These are phyloP conservation scores for Nannizziopsis barbatae DNA, from an alignment of 2,329 filamentous ascomycete species.

Conservation along the genomic window DNA sequence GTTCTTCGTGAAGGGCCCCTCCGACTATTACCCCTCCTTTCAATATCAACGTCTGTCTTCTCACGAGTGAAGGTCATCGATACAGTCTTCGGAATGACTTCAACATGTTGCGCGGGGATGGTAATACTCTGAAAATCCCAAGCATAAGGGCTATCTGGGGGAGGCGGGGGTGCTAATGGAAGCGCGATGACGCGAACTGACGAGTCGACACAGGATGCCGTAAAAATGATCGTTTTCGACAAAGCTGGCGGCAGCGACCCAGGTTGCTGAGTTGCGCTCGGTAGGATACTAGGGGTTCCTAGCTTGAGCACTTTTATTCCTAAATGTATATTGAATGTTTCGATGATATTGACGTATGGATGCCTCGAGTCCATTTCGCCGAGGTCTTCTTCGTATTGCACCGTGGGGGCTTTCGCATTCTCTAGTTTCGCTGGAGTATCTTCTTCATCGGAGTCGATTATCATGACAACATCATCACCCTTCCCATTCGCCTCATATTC, in stretches of 20 bases:
- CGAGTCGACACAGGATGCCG: slow-evolving; percentile 46
- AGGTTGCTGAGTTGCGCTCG: slow-evolving; percentile 29
- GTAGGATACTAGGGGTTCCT: slow-evolving; percentile 38
- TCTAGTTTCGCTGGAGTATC: slow-evolving; percentile 27
- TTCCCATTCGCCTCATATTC: slow-evolving; percentile 31
- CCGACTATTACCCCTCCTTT: slow-evolving; percentile 20
- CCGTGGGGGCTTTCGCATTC: slow-evolving; percentile 18
- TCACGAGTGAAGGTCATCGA: slow-evolving; percentile 44
- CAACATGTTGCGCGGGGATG: slow-evolving; percentile 37
- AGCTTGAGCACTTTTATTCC: slow-evolving; percentile 44
- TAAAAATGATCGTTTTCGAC: slow-evolving; percentile 42
- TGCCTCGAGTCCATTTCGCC: slow-evolving; percentile 48
- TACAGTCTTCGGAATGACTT: slow-evolving; percentile 41
- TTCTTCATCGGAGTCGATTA: slow-evolving; percentile 47
- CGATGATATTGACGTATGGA: slow-evolving; percentile 44
- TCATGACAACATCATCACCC: slow-evolving; percentile 40
- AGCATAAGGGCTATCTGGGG: slow-evolving; percentile 25
- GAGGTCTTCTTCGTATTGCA: slow-evolving; percentile 45
- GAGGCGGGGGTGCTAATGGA: slow-evolving; percentile 44
- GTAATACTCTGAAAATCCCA: slow-evolving; percentile 40
- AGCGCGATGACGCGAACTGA: slow-evolving; percentile 46
- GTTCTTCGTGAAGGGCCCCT: slow-evolving; percentile 10
- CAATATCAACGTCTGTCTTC: slow-evolving; percentile 23
- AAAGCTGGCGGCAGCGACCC: slow-evolving; percentile 40
- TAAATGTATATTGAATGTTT: slow-evolving; percentile 45